A percentile compares a stretch with the other conserved stretches of the same genome.
phyloP scores from a whole-genome alignment of 768 basidiomycete genomes.

The Termitomyces sp. region DNA sequence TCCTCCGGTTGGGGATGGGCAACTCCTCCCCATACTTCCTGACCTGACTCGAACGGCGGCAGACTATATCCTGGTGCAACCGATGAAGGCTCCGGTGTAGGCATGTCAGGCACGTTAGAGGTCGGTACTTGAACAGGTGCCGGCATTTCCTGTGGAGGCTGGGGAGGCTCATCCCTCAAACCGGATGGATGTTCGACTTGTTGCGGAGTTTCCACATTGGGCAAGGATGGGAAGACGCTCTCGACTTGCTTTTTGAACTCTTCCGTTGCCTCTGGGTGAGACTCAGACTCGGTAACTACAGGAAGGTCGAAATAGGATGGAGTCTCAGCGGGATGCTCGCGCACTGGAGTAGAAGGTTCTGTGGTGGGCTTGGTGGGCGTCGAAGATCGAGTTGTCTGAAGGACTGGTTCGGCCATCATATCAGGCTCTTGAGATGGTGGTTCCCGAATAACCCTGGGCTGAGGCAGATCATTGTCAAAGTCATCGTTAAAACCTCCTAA shows the following conservation, averaged over 20 bases:
- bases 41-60: slow-evolving; percentile 9
- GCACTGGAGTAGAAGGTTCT: background rate
- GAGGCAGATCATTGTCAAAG: background rate
- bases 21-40: slow-evolving; percentile 16
- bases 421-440: background rate
- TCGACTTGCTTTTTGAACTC: background rate
- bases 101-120: slow-evolving; percentile 2
- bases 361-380: background rate
- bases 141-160: background rate
- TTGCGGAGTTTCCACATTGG: background rate
- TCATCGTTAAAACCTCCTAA: background rate
- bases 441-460: background rate
- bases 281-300: background rate
- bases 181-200: too few relatives aligned
- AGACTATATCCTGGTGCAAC: background rate
- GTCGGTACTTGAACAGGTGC: background rate
- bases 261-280: background rate
- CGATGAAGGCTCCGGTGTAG: slow-evolving; percentile 3
- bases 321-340: background rate
- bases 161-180: background rate
- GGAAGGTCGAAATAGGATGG: background rate
- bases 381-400: background rate
- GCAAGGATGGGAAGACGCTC: background rate
- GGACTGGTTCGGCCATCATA: background rate
- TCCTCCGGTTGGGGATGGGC: background rate